Evolutionary conservation across 257 asterid genomes (phyloP), one percentile per base, ranked within the genome.

Genomic region (Solanum arcanum): DNA sequence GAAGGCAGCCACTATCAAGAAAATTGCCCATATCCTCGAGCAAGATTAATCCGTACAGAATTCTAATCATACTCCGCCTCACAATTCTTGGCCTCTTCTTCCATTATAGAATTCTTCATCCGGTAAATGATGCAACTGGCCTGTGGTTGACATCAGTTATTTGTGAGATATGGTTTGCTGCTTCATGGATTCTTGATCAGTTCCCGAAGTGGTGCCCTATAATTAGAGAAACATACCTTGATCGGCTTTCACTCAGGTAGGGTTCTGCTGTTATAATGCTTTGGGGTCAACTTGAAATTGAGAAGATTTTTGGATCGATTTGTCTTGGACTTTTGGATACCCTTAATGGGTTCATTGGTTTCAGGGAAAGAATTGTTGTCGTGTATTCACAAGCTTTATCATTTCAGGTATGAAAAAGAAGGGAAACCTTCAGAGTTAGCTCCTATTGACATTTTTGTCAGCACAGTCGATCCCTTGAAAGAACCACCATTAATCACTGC

Each of bases 181-280:
- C 91, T 60, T 96, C 99, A 42, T 96, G 99, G 99, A 93, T 96
- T 86, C 95, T 96, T 16, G 99, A 96, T 91, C 99, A 96, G 92
- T 95, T 96, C 80, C 99, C 99, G 1, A 96, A 96, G 89, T 96
- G 99, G 99, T 93, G 88, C 80, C 99, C 99, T 9, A 90, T 96
- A 23, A 93, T 90, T 77, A 91, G 99, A 75, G 99, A 96, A 92
- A 95, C 98, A 1, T 96, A 96, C 92, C 99, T 95, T 20, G 99
- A 95, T 88, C 94, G 98, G 12, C 92, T 96, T 9, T 96, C 98
- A 18, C 94, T 96, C 84, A 92, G 98, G 98, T 95, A 90, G 21
- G 20, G 29, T 81, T 81, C 70, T 27, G 68, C 69, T 81, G 29
- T 81, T 81, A 81, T 3, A 46, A 49, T 49, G 20, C 31, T 81